A percentile compares a stretch with the other conserved stretches of the same genome.
Conservation (phyloP, 2,329 filamentous ascomycete genomes). For the Elsinoe ampelina region DNA sequence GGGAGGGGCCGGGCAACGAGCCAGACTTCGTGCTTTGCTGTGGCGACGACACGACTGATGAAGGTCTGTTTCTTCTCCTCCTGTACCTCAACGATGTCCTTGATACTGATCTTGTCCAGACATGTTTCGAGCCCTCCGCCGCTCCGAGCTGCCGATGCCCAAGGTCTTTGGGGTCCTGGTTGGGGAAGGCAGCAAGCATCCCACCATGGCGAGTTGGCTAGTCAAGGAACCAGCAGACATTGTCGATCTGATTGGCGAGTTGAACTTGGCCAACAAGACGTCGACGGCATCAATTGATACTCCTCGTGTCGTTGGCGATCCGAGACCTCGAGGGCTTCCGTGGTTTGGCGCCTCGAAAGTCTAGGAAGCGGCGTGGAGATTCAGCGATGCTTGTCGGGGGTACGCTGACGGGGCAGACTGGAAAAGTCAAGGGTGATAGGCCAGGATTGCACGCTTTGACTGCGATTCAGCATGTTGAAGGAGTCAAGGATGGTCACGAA, state of each 20-base stretch:
- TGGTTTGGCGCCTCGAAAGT: neutral
- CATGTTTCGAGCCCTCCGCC: conserved; percentile 71
- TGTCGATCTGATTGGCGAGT: conserved; percentile 35
- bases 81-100: too few relatives aligned
- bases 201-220: conserved; percentile 84
- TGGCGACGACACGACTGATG: conserved; percentile 94
- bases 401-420: too few relatives aligned
- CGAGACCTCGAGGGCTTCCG: neutral
- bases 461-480: neutral
- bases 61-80: conserved; percentile 51
- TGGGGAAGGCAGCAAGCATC: conserved; percentile 73
- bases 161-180: conserved; percentile 87
- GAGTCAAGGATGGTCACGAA: neutral
- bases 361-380: neutral
- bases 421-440: neutral
- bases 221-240: conserved; percentile 82
- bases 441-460: neutral
- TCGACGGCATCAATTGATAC: neutral
- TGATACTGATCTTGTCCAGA: too few relatives aligned
- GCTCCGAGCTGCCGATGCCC: conserved; percentile 47
- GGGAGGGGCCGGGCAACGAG: conserved; percentile 43
- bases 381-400: neutral
- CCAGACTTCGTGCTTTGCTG: conserved; percentile 84
- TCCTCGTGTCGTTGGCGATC: neutral
- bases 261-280: neutral